Conservation (phyloP, 2,329 filamentous ascomycete species). For the Ilyonectria destructans region DNA sequence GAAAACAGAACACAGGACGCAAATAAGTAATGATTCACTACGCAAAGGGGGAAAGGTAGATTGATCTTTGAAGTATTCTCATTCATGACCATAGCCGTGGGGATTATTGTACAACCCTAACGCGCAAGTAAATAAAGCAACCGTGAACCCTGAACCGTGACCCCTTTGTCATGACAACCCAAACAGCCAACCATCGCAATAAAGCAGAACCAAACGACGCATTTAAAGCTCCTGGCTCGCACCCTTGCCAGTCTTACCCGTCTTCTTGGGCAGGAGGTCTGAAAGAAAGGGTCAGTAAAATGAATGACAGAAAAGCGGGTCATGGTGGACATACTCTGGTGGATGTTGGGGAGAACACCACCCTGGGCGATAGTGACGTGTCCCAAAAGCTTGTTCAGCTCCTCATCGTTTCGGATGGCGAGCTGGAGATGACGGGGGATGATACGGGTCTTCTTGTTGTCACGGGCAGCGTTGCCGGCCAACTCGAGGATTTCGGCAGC, state of each 20-base stretch:
- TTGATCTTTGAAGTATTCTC: conserved; percentile 67
- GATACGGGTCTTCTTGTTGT: conserved; percentile 99
- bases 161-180: conserved; percentile 88
- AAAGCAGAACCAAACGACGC: conserved; percentile 65
- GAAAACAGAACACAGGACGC: not conserved
- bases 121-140: conserved; percentile 69
- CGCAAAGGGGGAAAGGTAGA: not conserved
- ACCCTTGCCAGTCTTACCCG: conserved; percentile 92
- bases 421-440: conserved; percentile 99
- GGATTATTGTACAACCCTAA: conserved; percentile 83
- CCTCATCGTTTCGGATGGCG: conserved; percentile 99
- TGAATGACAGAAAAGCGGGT: not conserved
- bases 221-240: conserved; percentile 94
- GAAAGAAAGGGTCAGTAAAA: conserved; percentile 58
- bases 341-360: conserved; percentile 97
- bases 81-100: conserved; percentile 79
- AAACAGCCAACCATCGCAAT: conserved; percentile 74
- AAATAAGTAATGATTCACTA: not conserved
- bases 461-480: conserved; percentile 97
- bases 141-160: conserved; percentile 83
- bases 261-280: conserved; percentile 99
- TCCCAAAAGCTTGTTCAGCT: conserved; percentile 98
- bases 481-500: conserved; percentile 99
- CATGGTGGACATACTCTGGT: conserved; percentile 83
- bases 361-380: conserved; percentile 98